These are phyloP conservation scores for Lactarius hengduanensis DNA, from an alignment of 768 basidiomycete species.

Conservation along the genomic window DNA sequence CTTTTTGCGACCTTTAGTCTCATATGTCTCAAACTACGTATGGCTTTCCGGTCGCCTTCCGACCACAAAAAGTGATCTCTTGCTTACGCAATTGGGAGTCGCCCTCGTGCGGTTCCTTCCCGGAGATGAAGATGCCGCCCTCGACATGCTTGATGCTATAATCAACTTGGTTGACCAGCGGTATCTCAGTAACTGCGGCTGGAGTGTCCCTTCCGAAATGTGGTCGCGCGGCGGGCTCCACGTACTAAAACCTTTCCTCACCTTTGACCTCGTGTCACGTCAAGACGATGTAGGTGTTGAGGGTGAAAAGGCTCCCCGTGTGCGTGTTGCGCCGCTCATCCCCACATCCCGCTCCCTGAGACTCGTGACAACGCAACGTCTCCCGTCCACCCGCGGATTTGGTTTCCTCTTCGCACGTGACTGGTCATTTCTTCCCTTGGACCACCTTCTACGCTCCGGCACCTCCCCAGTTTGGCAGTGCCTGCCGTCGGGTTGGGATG, in stretches of 20 bases:
- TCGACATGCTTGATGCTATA: slow-evolving; percentile 44
- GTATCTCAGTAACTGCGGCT: slow-evolving; percentile 42
- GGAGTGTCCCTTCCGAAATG: slow-evolving; percentile 41
- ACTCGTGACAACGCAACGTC: slow-evolving; percentile 53
- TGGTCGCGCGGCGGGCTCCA: slow-evolving; percentile 53
- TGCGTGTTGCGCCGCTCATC: slow-evolving; percentile 49
- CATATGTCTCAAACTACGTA: slow-evolving; percentile 54
- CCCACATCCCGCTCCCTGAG: slow-evolving; percentile 56
- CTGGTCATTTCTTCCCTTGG: slow-evolving; percentile 68
- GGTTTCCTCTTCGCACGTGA: slow-evolving; percentile 54
- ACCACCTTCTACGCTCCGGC: slow-evolving; percentile 79
- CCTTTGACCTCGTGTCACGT: slow-evolving; percentile 44
- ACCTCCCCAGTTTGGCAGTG: slow-evolving; percentile 66
- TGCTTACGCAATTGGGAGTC: slow-evolving; percentile 65
- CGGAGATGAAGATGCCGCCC: slow-evolving; percentile 69
- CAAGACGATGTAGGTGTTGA: slow-evolving; percentile 18
- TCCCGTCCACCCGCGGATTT: slow-evolving; percentile 33
- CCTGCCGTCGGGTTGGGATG: slow-evolving; percentile 71
- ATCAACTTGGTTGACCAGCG: slow-evolving; percentile 39
- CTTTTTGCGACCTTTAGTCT: slow-evolving; percentile 53
- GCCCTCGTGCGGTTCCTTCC: slow-evolving; percentile 57
- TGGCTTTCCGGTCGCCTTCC: slow-evolving; percentile 58
- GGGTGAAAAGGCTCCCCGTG: slow-evolving; percentile 22
- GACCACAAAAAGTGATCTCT: slow-evolving; percentile 52
- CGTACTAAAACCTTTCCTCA: slow-evolving; percentile 61